A percentile compares a stretch with the other conserved stretches of the same genome.
These are phyloP conservation scores for Annulohypoxylon moriforme DNA, from an alignment of 495 filamentous ascomycete species.

Conservation along the genomic window DNA sequence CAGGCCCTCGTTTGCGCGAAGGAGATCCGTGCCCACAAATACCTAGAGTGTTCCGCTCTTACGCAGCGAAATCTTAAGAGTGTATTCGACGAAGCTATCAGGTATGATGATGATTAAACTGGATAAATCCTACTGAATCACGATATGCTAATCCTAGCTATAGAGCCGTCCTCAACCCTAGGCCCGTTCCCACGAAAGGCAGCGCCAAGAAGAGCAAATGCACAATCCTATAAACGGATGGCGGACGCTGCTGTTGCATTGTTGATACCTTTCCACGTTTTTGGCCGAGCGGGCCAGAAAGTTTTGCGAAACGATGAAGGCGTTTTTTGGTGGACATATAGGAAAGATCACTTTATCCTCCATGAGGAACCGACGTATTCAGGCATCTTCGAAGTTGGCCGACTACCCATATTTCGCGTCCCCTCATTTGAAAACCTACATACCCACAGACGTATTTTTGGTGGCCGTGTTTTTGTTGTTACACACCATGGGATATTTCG, in stretches of 20 bases:
- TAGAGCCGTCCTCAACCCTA: slow-evolving; percentile 86
- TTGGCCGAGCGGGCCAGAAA: slow-evolving; percentile 44
- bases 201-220: slow-evolving; percentile 74
- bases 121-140: neutral
- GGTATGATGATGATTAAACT: slow-evolving; percentile 61
- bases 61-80: slow-evolving; percentile 97
- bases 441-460: slow-evolving; percentile 46
- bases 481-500: slow-evolving; percentile 19
- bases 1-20: slow-evolving; percentile 85
- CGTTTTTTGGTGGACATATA: slow-evolving; percentile 52
- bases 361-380: slow-evolving; percentile 44
- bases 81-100: slow-evolving; percentile 97
- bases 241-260: slow-evolving; percentile 5
- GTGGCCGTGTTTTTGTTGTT: slow-evolving; percentile 38
- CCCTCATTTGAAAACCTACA: slow-evolving; percentile 47
- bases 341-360: slow-evolving; percentile 47
- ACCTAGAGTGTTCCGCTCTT: slow-evolving; percentile 97
- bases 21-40: slow-evolving; percentile 93
- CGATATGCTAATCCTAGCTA: slow-evolving; percentile 28
- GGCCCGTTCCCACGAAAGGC: slow-evolving; percentile 67
- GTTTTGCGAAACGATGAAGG: slow-evolving; percentile 46
- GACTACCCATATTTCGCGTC: slow-evolving; percentile 48
- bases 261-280: slow-evolving; percentile 35
- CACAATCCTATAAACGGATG: slow-evolving; percentile 70
- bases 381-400: slow-evolving; percentile 44